Evolutionary conservation across 805 yeast genomes (phyloP), one percentile per base, ranked within the genome.

Genomic region (Zygosaccharomyces siamensis): DNA sequence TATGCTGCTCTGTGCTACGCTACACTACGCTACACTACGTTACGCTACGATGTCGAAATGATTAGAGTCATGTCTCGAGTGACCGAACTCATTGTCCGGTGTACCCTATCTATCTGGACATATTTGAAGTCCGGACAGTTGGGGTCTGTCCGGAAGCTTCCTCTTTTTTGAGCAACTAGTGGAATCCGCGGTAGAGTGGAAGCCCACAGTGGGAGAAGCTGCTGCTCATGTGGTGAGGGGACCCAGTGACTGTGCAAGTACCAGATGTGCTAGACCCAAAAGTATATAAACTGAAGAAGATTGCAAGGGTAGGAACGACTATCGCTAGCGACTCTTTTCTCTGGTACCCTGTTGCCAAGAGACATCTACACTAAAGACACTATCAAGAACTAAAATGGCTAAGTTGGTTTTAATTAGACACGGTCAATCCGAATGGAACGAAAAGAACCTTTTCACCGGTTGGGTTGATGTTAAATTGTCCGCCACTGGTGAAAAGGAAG

Each of bases 401-500:
- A 89, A 86, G 74, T 79, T 90, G 73, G 83, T 90, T 69, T 79
- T 90, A 70, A 89, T 92, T 62, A 90, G 98, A 80, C 98, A 90
- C 90, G 98, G 98, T 66, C 96, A 92, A 80, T 87, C 96, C 76
- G 97, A 88, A 73, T 90, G 98, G 98, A 90, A 90, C 75, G 96
- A 89, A 74, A 88, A 89, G 79, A 92, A 90, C 81, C 79, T 90
- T 62, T 90, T 90, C 85, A 90, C 97, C 72, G 98, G 98, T 68
- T 90, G 98, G 98, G 97, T 92, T 56, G 98, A 90, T 73, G 95
- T 89, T 61, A 76, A 80, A 66, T 80, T 90, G 70, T 83, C 92
- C 47, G 89, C 78, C 54, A 73, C 79, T 61, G 98, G 98, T 73
- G 81, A 78, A 70, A 78, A 83, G 70, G 98, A 90, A 78, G 98